Conservation (phyloP, 805 yeast species). For the Suhomyces sp. region DNA sequence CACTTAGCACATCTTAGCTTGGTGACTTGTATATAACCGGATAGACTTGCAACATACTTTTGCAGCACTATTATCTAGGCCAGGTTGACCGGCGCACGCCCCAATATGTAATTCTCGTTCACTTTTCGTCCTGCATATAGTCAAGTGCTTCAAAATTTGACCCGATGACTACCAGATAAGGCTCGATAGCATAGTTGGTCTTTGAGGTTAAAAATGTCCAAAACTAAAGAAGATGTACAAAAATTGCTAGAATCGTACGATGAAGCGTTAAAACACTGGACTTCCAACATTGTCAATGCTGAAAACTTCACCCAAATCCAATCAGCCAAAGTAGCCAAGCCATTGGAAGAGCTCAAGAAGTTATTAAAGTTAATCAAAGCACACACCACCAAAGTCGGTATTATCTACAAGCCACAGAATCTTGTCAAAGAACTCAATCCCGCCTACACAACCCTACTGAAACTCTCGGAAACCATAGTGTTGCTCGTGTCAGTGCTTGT, state of each 20-base stretch:
- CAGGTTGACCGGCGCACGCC: neutral
- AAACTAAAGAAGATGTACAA: conserved; percentile 18
- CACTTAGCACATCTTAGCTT: no score
- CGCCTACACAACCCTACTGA: conserved; percentile 47
- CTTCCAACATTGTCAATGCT: conserved; percentile 3
- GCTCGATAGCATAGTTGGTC: neutral
- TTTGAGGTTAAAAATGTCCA: neutral
- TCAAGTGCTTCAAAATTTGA: neutral
- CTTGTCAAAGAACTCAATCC: conserved; percentile 33
- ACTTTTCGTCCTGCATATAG: neutral
- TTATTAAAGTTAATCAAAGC: conserved; percentile 61
- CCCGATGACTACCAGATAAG: neutral
- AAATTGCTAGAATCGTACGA: conserved; percentile 24
- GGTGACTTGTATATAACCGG: no score
- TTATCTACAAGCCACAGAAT: conserved; percentile 62
- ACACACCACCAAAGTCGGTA: conserved; percentile 73
- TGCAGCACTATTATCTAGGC: neutral
- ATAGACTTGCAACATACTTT: no score
- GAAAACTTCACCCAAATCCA: conserved; percentile 15
- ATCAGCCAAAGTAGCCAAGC: conserved; percentile 37
- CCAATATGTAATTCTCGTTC: neutral
- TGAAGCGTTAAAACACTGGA: conserved; percentile 33
- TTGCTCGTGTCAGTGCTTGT: conserved; percentile 42
- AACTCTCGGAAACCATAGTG: conserved; percentile 43
- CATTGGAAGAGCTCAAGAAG: conserved; percentile 58